Base-by-base conservation (phyloP, 2,329 filamentous ascomycete species). In the Pyrenochaeta sp. region DNA sequence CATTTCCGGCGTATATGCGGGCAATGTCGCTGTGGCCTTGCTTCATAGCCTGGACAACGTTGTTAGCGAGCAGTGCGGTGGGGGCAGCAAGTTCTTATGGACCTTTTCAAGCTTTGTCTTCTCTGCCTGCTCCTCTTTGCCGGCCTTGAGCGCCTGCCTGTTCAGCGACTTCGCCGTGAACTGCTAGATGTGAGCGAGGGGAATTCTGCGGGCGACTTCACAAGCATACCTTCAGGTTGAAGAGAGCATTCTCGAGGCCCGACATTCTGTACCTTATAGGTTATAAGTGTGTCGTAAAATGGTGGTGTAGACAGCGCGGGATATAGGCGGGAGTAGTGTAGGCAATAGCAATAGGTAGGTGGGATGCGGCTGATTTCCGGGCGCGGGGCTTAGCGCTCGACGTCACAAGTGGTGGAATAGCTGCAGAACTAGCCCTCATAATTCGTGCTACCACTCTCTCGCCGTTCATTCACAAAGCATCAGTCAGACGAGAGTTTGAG, bases 81-180 rank as follows among this genome's bases (percentile, higher is more conserved):
- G 24, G 5, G 19, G 39, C 44, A 22, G 4, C 19, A 12, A 3
- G 13, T 1, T 9, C 10, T 1, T 34, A 28, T 54, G 39, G 36
- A 84, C 84, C 80, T 88, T 88, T 76, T 88, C 86, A 54, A 88
- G 75, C 72, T 87, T 88, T 56, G 84, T 80, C 72, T 87, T 86
- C 78, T 88, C 86, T 1, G 82, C 77, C 63, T 83, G 83, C 70
- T 88, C 85, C 72, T 87, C 85, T 71, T 88, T 87, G 56, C 81
- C 83, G 28, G 86, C 85, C 74, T 87, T 88, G 48, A 83, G 82
- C 19, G 86, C 84, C 79, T 88, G 85, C 63, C 86, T 79, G 71
- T 87, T 87, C 53, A 88, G 82, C 77, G 86, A 85, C 74, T 88
- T 88, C 50, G 85, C 83, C 34, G 86, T 88, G 78, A 88, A 87